phyloP scores from a whole-genome alignment of 1,139 yeast genomes.

The Yamadazyma trypodendri region DNA sequence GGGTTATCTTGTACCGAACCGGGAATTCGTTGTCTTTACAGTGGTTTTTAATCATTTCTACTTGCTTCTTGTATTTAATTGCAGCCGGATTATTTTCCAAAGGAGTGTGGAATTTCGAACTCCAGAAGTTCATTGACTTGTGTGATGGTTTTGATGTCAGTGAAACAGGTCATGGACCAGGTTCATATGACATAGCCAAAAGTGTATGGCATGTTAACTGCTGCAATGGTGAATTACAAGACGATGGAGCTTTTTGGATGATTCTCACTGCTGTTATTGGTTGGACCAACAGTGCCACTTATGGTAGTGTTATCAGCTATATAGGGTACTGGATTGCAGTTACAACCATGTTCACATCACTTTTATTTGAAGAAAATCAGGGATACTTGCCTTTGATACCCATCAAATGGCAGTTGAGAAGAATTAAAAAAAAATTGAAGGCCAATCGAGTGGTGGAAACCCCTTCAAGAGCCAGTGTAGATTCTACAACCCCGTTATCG shows the following conservation, averaged over 20 bases:
- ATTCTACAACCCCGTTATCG: constrained; percentile 28
- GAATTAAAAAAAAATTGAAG: constrained; percentile 49
- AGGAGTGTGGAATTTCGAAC: constrained; percentile 88
- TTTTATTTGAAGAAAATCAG: constrained; percentile 59
- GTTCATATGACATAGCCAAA: constrained; percentile 78
- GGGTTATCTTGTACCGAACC: constrained; percentile 37
- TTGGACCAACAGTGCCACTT: constrained; percentile 95
- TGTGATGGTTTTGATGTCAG: constrained; percentile 86
- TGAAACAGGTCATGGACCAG: constrained; percentile 91
- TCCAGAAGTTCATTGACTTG: constrained; percentile 59
- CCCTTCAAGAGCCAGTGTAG: constrained; percentile 23
- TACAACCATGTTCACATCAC: constrained; percentile 48
- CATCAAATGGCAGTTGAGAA: constrained; percentile 53
- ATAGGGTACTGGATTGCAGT: constrained; percentile 72
- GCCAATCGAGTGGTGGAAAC: constrained; percentile 1
- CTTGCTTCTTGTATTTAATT: constrained; percentile 44
- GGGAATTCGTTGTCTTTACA: constrained; percentile 45
- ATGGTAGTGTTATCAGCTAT: constrained; percentile 84
- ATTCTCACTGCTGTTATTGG: constrained; percentile 88
- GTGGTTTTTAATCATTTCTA: constrained; percentile 39
- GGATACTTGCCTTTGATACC: constrained; percentile 66
- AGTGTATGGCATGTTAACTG: constrained; percentile 96
- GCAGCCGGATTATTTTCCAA: constrained; percentile 49
- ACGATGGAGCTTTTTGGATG: constrained; percentile 67
- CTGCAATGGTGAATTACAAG: constrained; percentile 70